These are phyloP conservation scores for Geum urbanum DNA, from an alignment of 306 rosid genomes.

Conservation along the genomic window DNA sequence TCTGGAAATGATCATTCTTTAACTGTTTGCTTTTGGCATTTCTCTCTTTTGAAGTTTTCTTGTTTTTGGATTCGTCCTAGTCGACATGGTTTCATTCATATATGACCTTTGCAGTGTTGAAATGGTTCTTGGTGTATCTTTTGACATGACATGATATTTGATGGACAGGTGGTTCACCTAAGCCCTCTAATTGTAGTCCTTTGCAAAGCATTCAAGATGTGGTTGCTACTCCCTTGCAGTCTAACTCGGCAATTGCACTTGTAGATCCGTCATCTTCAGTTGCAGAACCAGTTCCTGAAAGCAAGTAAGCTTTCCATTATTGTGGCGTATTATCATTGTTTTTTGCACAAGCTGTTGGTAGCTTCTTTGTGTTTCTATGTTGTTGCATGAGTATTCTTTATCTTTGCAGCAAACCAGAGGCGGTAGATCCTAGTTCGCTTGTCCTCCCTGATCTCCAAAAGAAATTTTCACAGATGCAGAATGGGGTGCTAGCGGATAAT, in stretches of 20 bases:
- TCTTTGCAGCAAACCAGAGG: constrained; percentile 49
- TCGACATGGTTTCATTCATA: constrained; percentile 1
- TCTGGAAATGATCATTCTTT: background rate
- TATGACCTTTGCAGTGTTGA: constrained; percentile 2
- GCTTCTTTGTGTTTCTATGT: constrained; percentile 17
- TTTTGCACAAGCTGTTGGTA: constrained; percentile 13
- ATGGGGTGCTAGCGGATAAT: constrained; percentile 34
- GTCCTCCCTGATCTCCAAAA: constrained; percentile 56
- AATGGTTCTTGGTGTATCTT: constrained; percentile 16
- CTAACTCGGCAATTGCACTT: constrained; percentile 35
- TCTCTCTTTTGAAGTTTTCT: background rate
- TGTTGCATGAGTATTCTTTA: background rate
- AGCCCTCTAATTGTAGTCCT: constrained; percentile 30
- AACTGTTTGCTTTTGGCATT: background rate
- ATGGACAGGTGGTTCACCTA: constrained; percentile 47
- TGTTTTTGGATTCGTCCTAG: background rate
- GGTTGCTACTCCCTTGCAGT: constrained; percentile 32
- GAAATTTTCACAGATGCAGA: constrained; percentile 44
- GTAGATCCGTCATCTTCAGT: constrained; percentile 32
- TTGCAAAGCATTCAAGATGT: constrained; percentile 37
- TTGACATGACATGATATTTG: constrained; percentile 18
- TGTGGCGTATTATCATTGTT: constrained; percentile 8
- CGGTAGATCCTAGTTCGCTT: constrained; percentile 38
- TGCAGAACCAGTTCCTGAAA: constrained; percentile 33
- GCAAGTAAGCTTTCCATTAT: constrained; percentile 42